These are phyloP conservation scores for Solanum gandarillasii DNA, from an alignment of 257 asterid genomes.

Conservation along the genomic window DNA sequence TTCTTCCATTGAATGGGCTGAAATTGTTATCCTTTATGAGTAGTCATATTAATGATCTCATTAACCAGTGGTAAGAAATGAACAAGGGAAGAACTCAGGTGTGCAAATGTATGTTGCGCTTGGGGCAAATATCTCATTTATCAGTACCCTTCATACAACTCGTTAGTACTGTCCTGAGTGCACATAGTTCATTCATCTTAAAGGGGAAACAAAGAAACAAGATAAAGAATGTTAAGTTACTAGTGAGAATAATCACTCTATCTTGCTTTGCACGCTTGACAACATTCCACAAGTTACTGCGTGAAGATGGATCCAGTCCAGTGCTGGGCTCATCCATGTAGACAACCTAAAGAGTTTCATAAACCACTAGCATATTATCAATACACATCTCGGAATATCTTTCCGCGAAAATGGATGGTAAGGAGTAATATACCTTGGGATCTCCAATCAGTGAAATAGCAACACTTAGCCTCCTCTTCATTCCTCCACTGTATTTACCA, in stretches of 20 bases:
- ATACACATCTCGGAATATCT: not conserved
- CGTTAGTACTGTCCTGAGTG: not conserved
- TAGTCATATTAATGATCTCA: not conserved
- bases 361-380: not conserved
- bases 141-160: not conserved
- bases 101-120: not conserved
- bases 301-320: constrained; percentile 95
- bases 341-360: constrained; percentile 49
- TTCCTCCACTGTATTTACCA: constrained; percentile 93
- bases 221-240: constrained; percentile 23
- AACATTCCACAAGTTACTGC: constrained; percentile 85
- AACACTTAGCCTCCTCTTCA: constrained; percentile 99
- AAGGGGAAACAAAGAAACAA: not conserved
- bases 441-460: constrained; percentile 97
- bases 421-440: constrained; percentile 54
- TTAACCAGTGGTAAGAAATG: not conserved
- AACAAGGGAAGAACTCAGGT: not conserved
- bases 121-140: not conserved
- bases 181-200: not conserved
- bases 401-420: not conserved
- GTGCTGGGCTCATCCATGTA: constrained; percentile 99
- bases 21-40: constrained; percentile 7
- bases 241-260: constrained; percentile 89
- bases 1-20: constrained; percentile 99
- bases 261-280: constrained; percentile 80